Evolutionary conservation across 768 basidiomycete genomes (phyloP).

Genomic region (Austroboletus eburneus): DNA sequence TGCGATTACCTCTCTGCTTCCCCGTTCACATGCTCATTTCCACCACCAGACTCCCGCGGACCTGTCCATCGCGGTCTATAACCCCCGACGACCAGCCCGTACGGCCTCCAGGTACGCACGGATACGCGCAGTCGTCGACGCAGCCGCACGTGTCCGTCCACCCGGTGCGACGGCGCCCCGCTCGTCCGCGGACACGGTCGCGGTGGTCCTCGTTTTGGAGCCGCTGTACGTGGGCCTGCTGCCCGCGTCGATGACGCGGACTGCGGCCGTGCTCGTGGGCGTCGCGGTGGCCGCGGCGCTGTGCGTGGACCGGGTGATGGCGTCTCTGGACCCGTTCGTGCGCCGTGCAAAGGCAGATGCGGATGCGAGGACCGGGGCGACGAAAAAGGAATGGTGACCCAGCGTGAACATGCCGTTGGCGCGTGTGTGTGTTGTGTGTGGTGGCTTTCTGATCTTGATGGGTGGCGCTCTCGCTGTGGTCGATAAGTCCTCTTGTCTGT

Average conservation of each 20-base stretch:
- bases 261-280: constrained; percentile 26
- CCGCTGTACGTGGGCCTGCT: constrained; percentile 57
- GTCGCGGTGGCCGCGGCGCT: constrained; percentile 24
- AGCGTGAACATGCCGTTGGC: constrained; percentile 19
- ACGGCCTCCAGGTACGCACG: constrained; percentile 53
- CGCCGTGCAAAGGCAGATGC: constrained; percentile 25
- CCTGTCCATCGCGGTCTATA: constrained; percentile 38
- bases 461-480: too few species aligned
- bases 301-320: constrained; percentile 14
- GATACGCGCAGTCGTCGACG: constrained; percentile 39
- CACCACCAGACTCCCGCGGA: constrained; percentile 43
- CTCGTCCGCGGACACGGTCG: constrained; percentile 33
- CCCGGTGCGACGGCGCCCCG: not conserved
- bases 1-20: not conserved
- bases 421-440: constrained; percentile 16
- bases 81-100: too few species aligned
- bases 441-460: not conserved
- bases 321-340: constrained; percentile 19
- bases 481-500: too few species aligned
- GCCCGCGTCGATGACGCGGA: constrained; percentile 47
- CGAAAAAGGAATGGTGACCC: constrained; percentile 19
- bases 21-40: not conserved
- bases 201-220: constrained; percentile 54
- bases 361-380: not conserved
- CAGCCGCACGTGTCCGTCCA: too few species aligned